phyloP scores from a whole-genome alignment of 1,284 basidiomycete species.

The Cutaneotrichosporon curvatum region DNA sequence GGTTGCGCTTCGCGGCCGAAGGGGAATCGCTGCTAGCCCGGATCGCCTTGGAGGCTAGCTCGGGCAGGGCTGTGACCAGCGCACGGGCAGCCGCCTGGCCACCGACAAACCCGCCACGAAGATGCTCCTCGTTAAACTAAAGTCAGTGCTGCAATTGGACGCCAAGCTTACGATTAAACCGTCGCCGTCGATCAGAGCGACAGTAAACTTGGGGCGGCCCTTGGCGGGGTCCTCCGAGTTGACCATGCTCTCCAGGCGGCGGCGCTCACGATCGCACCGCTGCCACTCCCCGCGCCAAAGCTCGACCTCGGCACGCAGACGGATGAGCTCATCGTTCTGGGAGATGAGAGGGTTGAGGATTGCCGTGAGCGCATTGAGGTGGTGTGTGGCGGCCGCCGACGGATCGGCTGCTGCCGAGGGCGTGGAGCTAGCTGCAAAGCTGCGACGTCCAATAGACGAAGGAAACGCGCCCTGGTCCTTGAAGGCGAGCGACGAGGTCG shows the following conservation, averaged over 20 bases:
- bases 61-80: constrained; percentile 24
- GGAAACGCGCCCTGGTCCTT: constrained; percentile 10
- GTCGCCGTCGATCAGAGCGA: constrained; percentile 39
- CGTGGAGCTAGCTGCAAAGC: not conserved
- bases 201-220: constrained; percentile 24
- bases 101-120: constrained; percentile 30
- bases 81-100: constrained; percentile 34
- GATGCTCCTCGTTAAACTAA: constrained; percentile 28
- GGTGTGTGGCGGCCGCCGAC: constrained; percentile 15
- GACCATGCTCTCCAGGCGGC: constrained; percentile 23
- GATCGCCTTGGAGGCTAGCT: constrained; percentile 12
- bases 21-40: not conserved
- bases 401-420: constrained; percentile 10
- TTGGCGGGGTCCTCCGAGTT: constrained; percentile 21
- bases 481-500: constrained; percentile 2
- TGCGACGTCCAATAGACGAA: constrained; percentile 12
- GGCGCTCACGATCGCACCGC: constrained; percentile 28
- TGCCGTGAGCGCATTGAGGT: constrained; percentile 22
- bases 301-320: constrained; percentile 38
- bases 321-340: constrained; percentile 28
- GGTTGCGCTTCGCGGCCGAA: constrained; percentile 4
- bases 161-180: constrained; percentile 31
- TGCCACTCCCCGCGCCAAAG: constrained; percentile 34
- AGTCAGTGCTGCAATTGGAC: not conserved
- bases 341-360: constrained; percentile 23